Evolutionary conservation across 1,139 yeast species (phyloP).

Genomic region (Geotrichum candidum): DNA sequence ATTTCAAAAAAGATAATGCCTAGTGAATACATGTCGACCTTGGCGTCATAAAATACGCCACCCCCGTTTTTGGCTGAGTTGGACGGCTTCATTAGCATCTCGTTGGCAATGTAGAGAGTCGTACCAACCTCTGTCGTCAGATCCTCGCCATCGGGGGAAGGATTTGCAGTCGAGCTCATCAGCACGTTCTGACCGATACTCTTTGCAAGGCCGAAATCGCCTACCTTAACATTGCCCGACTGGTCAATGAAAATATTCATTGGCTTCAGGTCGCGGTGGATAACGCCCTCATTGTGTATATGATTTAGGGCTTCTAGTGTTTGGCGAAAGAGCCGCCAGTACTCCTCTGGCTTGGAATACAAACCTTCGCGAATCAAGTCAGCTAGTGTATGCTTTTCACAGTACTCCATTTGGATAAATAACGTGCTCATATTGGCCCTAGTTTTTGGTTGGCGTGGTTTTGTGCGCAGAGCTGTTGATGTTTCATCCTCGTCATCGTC

Average conservation of each 20-base stretch:
- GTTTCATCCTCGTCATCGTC: slow-evolving; percentile 20
- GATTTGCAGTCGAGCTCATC: slow-evolving; percentile 30
- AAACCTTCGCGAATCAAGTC: slow-evolving; percentile 79
- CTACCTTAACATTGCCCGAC: slow-evolving; percentile 81
- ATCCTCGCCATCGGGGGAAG: slow-evolving; percentile 49
- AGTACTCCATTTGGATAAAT: slow-evolving; percentile 95
- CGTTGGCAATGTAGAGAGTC: slow-evolving; percentile 84
- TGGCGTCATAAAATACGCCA: slow-evolving; percentile 58
- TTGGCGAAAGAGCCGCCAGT: slow-evolving; percentile 86
- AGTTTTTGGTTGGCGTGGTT: background rate
- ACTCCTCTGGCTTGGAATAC: slow-evolving; percentile 66
- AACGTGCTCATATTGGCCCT: slow-evolving; percentile 43
- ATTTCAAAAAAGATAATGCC: slow-evolving; percentile 94
- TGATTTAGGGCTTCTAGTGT: slow-evolving; percentile 85
- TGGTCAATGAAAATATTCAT: slow-evolving; percentile 93
- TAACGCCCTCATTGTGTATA: slow-evolving; percentile 89
- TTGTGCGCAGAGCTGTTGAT: background rate
- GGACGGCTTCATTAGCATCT: slow-evolving; percentile 48
- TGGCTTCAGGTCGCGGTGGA: slow-evolving; percentile 93
- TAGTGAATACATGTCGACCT: slow-evolving; percentile 91
- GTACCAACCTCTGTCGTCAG: slow-evolving; percentile 92
- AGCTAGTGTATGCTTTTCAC: slow-evolving; percentile 84
- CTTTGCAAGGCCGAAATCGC: slow-evolving; percentile 95
- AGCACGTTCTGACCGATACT: slow-evolving; percentile 47
- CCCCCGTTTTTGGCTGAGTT: slow-evolving; percentile 12